Base-by-base conservation (phyloP, 768 basidiomycete genomes). In the Agrocybe pediades region DNA sequence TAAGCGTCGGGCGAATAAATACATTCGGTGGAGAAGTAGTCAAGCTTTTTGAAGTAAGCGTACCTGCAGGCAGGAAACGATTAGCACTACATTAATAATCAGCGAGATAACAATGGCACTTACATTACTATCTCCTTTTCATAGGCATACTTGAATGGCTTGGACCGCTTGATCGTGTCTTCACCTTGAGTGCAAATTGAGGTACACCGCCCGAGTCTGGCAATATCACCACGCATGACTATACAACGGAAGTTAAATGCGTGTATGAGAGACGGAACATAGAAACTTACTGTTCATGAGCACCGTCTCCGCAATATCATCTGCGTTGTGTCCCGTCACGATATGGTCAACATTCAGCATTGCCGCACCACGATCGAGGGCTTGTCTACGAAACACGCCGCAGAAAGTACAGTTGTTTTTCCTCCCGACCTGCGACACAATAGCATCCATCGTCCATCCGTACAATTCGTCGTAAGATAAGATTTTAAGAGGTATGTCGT, bases 61-160 rank as follows among this genome's bases (percentile, higher is more conserved):
- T 98, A 98, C 93, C 93, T 95, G 62, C 30, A 40, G 26, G 53
- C 26, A 15, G 56, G 59, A 20, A 41, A 33, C 40, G 49, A 30
- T 29, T 20, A 41, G 51, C 44, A 43, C 25, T 29, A 25, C 6
- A 50, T 3, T 13, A 20, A 51, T 24, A 20, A 47, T 36, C 15
- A 24, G 19, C 27, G 54, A 17, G 39, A 46, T 54, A 48, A 30
- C 39, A 16, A 59, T 40, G 23, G 3, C 33, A 71, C 83, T 58
- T 60, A 93, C 97, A 99, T 98, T 57, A 99, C 97, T 26, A 99
- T 98, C 74, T 99, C 97, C 73, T 99, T 99, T 75, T 99, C 97
- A 63, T 98, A 98, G 0, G 94, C 89, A 65, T 98, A 99, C 68
- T 98, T 98, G 81, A 99, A 98, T n/a, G 97, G 97, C 72, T 99